Base-by-base conservation (phyloP, 2,329 filamentous ascomycete species). In the Dendryphion nanum region DNA sequence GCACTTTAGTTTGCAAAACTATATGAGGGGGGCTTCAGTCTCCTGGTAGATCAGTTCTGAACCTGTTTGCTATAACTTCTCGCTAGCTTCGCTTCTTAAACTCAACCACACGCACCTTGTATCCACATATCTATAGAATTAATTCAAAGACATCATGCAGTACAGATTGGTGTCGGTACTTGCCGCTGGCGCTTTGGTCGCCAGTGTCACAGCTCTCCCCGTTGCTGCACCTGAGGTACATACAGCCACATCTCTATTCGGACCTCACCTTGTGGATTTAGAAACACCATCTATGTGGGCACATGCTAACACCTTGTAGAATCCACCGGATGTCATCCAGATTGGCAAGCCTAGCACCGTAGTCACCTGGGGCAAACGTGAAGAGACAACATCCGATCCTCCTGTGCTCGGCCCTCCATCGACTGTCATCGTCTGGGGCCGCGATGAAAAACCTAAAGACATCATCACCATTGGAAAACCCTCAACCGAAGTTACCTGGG, bases 121-220 rank as follows among this genome's bases (percentile, higher is more conserved):
- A 17, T 44, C 41, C 32, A 24, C 18, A 19, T 38, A 17, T 44
- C 41, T 35, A 24, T 18, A 32, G 30, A 18, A 30, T 37, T 13
- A 37, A 37, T 30, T 29, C 26, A 33, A 37, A 33, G 41, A 21
- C 19, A 60, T 23, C 33, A 47, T 62, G 58, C 57, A 57, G 32
- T 55, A 57, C 47, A 51, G 47, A 37, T 37, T 57, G 8, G 48
- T 57, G 4, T 57, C 57, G 23, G 45, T 51, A 15, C 42, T 61
- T 19, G 53, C 54, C 38, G 48, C 45, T 26, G 46, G 57, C 36
- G 42, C 47, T 20, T 18, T 62, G 21, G 30, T 58, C 23, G 47
- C 44, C 24, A 48, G 48, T 7, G 48, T 48, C 24, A 52, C 41
- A 21, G 53, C 41, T 3, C 46, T 54, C 8, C 57, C 58, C n/a